Percentiles rank a stretch among this genome's conserved stretches.
phyloP scores from a whole-genome alignment of 2,329 filamentous ascomycete species.

The Exophiala sideris region DNA sequence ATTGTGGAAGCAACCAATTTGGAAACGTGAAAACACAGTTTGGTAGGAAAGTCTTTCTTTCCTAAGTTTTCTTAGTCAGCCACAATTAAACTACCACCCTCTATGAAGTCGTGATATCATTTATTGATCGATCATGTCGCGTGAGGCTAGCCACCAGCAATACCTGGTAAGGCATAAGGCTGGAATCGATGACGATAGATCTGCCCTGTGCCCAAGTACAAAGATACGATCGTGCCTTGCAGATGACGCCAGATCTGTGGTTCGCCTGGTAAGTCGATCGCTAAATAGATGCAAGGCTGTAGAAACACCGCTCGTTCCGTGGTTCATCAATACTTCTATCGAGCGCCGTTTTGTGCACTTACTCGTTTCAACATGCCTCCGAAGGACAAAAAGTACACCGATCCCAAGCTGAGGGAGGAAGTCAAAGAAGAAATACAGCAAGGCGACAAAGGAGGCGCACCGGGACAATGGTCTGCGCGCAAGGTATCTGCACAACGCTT shows the following conservation, averaged over 20 bases:
- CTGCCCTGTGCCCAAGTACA: background rate
- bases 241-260: background rate
- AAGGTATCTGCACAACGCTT: conserved; percentile 35
- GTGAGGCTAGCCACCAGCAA: background rate
- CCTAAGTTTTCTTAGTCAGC: background rate
- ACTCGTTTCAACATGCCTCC: conserved; percentile 37
- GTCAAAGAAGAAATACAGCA: conserved; percentile 47
- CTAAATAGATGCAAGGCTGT: background rate
- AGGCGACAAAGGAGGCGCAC: conserved; percentile 46
- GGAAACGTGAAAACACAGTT: too few relatives aligned
- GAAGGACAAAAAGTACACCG: conserved; percentile 45
- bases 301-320: too few relatives aligned
- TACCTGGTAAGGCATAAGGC: background rate
- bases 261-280: background rate
- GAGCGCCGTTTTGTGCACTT: too few relatives aligned
- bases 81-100: background rate
- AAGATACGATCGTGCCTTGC: background rate
- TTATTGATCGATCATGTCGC: background rate
- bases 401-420: conserved; percentile 45
- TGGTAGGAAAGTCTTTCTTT: too few relatives aligned
- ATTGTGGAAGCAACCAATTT: too few relatives aligned
- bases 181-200: background rate
- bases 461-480: conserved; percentile 49
- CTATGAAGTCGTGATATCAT: background rate
- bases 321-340: too few relatives aligned